Conservation (phyloP, 768 basidiomycete genomes). For the Fomitopsis serialis region DNA sequence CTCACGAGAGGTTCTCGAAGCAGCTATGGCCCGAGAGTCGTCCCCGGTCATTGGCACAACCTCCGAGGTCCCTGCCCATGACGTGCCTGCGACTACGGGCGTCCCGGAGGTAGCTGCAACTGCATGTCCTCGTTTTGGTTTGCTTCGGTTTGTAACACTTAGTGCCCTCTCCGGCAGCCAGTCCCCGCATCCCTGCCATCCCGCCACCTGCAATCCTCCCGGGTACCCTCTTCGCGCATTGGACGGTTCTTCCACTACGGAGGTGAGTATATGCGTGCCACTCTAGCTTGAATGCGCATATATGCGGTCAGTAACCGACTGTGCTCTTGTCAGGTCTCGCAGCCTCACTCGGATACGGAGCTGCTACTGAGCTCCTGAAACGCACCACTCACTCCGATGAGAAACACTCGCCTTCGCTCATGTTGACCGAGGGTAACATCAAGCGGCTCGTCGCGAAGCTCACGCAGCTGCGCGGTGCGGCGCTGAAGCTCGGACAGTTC, state of each 20-base stretch:
- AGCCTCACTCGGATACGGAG: constrained; percentile 84
- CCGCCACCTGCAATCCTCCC: constrained; percentile 69
- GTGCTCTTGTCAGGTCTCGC: constrained; percentile 67
- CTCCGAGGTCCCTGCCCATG: neutral
- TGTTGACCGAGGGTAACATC: constrained; percentile 91
- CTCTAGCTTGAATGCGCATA: neutral
- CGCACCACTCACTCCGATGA: constrained; percentile 45
- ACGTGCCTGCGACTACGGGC: constrained; percentile 6
- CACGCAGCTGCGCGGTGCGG: constrained; percentile 95
- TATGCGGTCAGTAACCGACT: neutral
- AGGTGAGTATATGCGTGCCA: constrained; percentile 38
- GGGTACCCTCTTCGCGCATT: constrained; percentile 84
- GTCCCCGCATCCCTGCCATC: constrained; percentile 2
- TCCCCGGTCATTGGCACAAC: neutral
- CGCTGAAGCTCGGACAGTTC: constrained; percentile 95
- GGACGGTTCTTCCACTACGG: constrained; percentile 94
- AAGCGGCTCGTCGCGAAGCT: constrained; percentile 86
- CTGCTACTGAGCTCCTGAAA: constrained; percentile 80
- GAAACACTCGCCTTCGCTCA: constrained; percentile 40
- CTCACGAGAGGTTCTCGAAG: too few species aligned
- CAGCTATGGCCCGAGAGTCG: too few species aligned
- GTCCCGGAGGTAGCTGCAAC: neutral
- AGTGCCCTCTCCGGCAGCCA: neutral
- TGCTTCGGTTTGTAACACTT: neutral
- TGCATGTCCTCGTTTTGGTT: neutral